Percentiles rank a stretch among this genome's conserved stretches.
Evolutionary conservation across 805 yeast species (phyloP).

Genomic region (Suhomyces sp.): DNA sequence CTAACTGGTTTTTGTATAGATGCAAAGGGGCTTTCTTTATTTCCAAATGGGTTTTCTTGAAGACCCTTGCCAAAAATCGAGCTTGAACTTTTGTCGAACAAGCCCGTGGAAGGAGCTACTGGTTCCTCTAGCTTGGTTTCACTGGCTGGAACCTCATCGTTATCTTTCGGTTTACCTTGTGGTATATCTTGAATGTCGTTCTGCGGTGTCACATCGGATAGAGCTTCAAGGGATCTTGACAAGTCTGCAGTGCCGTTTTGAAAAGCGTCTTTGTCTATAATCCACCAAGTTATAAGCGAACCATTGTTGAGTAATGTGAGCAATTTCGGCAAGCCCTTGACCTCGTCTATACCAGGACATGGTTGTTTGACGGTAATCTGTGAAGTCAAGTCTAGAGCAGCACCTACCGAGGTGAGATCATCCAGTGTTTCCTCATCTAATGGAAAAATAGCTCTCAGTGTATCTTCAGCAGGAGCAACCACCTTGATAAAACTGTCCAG

Average conservation of each 20-base stretch:
- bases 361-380: constrained; percentile 48
- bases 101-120: background rate
- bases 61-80: background rate
- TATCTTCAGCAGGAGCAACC: constrained; percentile 54
- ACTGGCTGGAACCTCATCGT: background rate
- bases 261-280: constrained; percentile 56
- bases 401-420: constrained; percentile 71
- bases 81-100: background rate
- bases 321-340: constrained; percentile 62
- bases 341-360: constrained; percentile 54
- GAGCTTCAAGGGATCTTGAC: background rate
- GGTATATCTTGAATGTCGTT: background rate
- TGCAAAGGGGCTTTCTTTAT: background rate
- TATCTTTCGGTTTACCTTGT: background rate
- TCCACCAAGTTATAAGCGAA: constrained; percentile 57
- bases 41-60: background rate
- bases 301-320: constrained; percentile 66
- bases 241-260: constrained; percentile 23
- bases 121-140: background rate
- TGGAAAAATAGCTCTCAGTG: constrained; percentile 72
- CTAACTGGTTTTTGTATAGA: background rate
- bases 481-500: constrained; percentile 8
- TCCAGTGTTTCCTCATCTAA: constrained; percentile 60
- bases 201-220: background rate
- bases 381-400: constrained; percentile 56